Percentiles rank a stretch among this genome's conserved stretches.
phyloP scores from a whole-genome alignment of 2,329 filamentous ascomycete genomes.

The Penicillium concentricum region DNA sequence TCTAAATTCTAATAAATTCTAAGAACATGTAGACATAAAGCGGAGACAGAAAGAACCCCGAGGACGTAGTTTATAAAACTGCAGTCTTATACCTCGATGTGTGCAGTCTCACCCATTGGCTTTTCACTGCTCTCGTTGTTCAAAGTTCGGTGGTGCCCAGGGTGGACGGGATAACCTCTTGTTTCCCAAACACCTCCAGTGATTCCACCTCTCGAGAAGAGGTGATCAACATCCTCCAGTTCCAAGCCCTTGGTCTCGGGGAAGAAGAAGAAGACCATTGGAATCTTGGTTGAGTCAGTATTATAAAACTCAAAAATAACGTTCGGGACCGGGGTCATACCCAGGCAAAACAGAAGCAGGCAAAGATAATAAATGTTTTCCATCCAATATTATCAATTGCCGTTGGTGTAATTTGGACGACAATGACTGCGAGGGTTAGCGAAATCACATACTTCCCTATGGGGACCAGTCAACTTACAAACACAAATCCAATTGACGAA shows the following conservation, averaged over 20 bases:
- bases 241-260: constrained; percentile 65
- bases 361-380: constrained; percentile 33
- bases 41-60: not conserved
- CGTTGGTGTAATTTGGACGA: constrained; percentile 14
- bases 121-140: constrained; percentile 18
- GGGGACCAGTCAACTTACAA: constrained; percentile 28
- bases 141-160: constrained; percentile 18
- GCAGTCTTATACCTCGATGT: constrained; percentile 1
- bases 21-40: not conserved
- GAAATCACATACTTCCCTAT: constrained; percentile 10
- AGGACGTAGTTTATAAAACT: not conserved
- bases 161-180: constrained; percentile 16
- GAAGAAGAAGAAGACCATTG: constrained; percentile 63
- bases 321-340: constrained; percentile 4
- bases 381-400: constrained; percentile 32
- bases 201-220: constrained; percentile 41
- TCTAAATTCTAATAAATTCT: not conserved
- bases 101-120: not conserved
- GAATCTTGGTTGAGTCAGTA: constrained; percentile 32
- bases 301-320: not conserved
- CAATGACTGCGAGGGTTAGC: constrained; percentile 15
- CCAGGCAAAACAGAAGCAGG: constrained; percentile 25
- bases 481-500: constrained; percentile 40
- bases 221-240: constrained; percentile 61
- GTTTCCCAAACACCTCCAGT: constrained; percentile 39